Percentiles rank a stretch among this genome's conserved stretches.
phyloP scores from a whole-genome alignment of 768 basidiomycete genomes.

The Favolaschia claudopus region DNA sequence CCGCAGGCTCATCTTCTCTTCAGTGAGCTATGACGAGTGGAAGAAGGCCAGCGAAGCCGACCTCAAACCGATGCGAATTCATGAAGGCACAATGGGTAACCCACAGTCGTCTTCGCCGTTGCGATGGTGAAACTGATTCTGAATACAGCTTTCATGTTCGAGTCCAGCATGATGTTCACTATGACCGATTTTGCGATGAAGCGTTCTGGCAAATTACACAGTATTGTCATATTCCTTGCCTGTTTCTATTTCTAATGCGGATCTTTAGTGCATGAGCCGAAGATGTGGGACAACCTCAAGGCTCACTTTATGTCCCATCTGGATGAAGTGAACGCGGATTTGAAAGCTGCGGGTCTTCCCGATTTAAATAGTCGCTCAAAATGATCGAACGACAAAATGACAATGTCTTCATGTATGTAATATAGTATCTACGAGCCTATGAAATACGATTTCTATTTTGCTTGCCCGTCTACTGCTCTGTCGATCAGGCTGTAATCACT shows the following conservation, averaged over 20 bases:
- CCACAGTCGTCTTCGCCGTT: conserved; percentile 13
- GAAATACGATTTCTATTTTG: background rate
- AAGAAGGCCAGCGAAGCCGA: conserved; percentile 63
- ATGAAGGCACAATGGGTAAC: conserved; percentile 62
- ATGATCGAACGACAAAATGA: background rate
- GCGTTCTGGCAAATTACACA: conserved; percentile 63
- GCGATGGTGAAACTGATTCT: background rate
- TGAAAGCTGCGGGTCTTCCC: conserved; percentile 50
- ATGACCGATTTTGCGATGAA: conserved; percentile 72
- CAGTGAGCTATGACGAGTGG: conserved; percentile 68
- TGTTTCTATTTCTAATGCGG: background rate
- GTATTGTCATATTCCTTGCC: conserved; percentile 35
- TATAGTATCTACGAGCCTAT: background rate
- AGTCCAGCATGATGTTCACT: conserved; percentile 67
- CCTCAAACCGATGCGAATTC: conserved; percentile 56
- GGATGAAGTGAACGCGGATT: conserved; percentile 59
- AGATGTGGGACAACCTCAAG: conserved; percentile 71
- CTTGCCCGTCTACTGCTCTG: too few relatives aligned
- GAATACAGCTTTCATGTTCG: conserved; percentile 65
- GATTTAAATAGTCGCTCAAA: conserved; percentile 22
- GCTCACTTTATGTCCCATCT: conserved; percentile 66
- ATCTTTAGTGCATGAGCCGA: conserved; percentile 63
- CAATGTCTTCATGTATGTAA: background rate
- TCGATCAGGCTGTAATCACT: conserved; percentile 9
- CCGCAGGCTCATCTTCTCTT: background rate